A percentile compares a stretch with the other conserved stretches of the same genome.
Evolutionary conservation across 805 yeast species (phyloP).

Genomic region (Candida maesae): DNA sequence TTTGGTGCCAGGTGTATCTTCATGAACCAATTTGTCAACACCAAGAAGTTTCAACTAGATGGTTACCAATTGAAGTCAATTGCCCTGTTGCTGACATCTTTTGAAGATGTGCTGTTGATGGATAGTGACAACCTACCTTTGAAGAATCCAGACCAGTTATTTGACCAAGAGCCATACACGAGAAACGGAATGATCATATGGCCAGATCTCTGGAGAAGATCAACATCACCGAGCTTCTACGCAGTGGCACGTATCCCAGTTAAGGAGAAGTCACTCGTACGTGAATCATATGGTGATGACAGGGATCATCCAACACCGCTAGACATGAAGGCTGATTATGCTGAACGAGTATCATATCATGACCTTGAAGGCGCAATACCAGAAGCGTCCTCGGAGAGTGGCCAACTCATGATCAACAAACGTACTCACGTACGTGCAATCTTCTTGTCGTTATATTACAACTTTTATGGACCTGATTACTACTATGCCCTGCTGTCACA

Average conservation of each 20-base stretch:
- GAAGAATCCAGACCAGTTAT: slow-evolving; percentile 44
- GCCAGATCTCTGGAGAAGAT: slow-evolving; percentile 73
- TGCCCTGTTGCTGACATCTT: slow-evolving; percentile 72
- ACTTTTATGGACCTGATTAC: slow-evolving; percentile 53
- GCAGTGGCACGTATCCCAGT: slow-evolving; percentile 47
- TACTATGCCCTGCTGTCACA: slow-evolving; percentile 63
- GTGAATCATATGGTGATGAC: slow-evolving; percentile 32
- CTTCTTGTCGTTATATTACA: slow-evolving; percentile 59
- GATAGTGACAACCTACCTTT: slow-evolving; percentile 73
- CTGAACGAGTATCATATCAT: slow-evolving; percentile 46
- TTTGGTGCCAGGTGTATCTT: slow-evolving; percentile 59
- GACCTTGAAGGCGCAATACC: slow-evolving; percentile 68
- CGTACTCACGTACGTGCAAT: slow-evolving; percentile 52
- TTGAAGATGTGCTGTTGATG: slow-evolving; percentile 67
- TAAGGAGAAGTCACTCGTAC: slow-evolving; percentile 28
- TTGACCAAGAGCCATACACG: slow-evolving; percentile 31
- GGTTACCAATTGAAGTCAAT: slow-evolving; percentile 69
- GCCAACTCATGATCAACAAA: slow-evolving; percentile 60
- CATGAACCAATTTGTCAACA: slow-evolving; percentile 41
- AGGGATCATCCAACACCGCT: slow-evolving; percentile 28
- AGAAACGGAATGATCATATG: slow-evolving; percentile 48
- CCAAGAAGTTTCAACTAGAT: slow-evolving; percentile 41
- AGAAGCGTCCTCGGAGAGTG: slow-evolving; percentile 66
- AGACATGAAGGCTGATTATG: slow-evolving; percentile 29
- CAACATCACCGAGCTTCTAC: slow-evolving; percentile 57